These are phyloP conservation scores for Pisolithus thermaeus DNA, from an alignment of 1,284 basidiomycete genomes.

Conservation along the genomic window DNA sequence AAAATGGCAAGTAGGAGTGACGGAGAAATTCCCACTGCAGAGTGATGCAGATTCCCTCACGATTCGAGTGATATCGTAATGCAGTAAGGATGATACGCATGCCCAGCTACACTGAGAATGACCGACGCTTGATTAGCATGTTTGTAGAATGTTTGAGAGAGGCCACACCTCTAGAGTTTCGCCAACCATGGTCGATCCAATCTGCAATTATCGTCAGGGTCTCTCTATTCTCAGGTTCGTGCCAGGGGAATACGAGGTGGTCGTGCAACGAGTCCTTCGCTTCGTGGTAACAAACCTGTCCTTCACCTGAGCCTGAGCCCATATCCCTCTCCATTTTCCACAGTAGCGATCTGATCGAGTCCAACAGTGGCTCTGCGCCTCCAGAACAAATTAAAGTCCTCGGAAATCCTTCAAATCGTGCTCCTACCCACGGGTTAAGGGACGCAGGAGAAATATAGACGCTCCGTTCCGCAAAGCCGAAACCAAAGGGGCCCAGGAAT, in stretches of 20 bases:
- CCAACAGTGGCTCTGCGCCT: slow-evolving; percentile 29
- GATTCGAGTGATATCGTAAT: neutral
- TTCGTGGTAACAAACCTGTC: slow-evolving; percentile 43
- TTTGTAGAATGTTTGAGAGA: neutral
- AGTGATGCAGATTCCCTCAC: neutral
- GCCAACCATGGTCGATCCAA: slow-evolving; percentile 32
- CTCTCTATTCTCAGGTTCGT: slow-evolving; percentile 51
- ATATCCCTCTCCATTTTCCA: slow-evolving; percentile 37
- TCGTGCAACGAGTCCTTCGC: slow-evolving; percentile 50
- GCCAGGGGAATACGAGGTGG: slow-evolving; percentile 41
- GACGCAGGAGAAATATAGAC: slow-evolving; percentile 21
- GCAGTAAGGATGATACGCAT: neutral
- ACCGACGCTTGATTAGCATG: neutral
- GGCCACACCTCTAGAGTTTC: neutral
- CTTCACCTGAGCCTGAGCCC: slow-evolving; percentile 36
- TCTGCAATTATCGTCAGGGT: slow-evolving; percentile 40
- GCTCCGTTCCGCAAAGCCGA: slow-evolving; percentile 17
- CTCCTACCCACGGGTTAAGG: slow-evolving; percentile 8
- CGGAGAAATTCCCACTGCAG: neutral
- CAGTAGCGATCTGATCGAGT: slow-evolving; percentile 28
- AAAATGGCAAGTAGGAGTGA: neutral
- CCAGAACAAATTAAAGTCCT: slow-evolving; percentile 32
- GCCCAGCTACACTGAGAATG: neutral
- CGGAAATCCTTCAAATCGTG: slow-evolving; percentile 31
- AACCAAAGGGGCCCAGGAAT: slow-evolving; percentile 15